Evolutionary conservation across 352 stramenopile genomes (phyloP).

Genomic region (Pythium chondricola): DNA sequence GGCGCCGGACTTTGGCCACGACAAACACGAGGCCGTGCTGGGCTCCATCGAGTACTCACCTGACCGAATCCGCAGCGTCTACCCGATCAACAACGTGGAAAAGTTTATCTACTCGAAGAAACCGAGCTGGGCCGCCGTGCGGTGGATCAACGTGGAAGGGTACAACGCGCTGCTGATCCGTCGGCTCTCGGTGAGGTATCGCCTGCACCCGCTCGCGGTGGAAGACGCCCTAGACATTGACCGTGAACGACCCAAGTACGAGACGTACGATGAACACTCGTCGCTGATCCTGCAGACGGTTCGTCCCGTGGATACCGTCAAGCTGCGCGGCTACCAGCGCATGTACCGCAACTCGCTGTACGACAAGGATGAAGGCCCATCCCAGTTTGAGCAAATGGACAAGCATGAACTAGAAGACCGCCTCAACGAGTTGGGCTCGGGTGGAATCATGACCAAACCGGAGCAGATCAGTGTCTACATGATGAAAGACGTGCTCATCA

Average conservation of each 20-base stretch:
- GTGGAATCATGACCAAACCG: conserved; percentile 59
- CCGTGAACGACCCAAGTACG: conserved; percentile 77
- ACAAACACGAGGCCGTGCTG: conserved; percentile 18
- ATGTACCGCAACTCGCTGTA: conserved; percentile 75
- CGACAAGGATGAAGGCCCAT: conserved; percentile 36
- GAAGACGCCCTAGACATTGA: conserved; percentile 80
- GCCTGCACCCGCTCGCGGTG: conserved; percentile 76
- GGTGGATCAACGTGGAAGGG: conserved; percentile 80
- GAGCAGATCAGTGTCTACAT: conserved; percentile 77
- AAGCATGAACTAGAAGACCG: conserved; percentile 53
- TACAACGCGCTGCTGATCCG: conserved; percentile 58
- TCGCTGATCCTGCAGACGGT: conserved; percentile 70
- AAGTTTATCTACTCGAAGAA: conserved; percentile 83
- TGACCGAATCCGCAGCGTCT: conserved; percentile 66
- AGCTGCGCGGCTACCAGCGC: conserved; percentile 56
- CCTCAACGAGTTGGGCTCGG: conserved; percentile 49
- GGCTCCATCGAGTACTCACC: conserved; percentile 78
- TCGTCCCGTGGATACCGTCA: conserved; percentile 40
- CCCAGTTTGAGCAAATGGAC: conserved; percentile 57
- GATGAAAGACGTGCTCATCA: conserved; percentile 68
- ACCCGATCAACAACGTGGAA: conserved; percentile 59
- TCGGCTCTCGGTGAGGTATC: conserved; percentile 74
- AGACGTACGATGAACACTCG: conserved; percentile 82
- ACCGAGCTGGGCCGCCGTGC: conserved; percentile 62
- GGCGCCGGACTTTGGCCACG: conserved; percentile 13